phyloP scores from a whole-genome alignment of 1,139 yeast species.

The Yarrowia galli region DNA sequence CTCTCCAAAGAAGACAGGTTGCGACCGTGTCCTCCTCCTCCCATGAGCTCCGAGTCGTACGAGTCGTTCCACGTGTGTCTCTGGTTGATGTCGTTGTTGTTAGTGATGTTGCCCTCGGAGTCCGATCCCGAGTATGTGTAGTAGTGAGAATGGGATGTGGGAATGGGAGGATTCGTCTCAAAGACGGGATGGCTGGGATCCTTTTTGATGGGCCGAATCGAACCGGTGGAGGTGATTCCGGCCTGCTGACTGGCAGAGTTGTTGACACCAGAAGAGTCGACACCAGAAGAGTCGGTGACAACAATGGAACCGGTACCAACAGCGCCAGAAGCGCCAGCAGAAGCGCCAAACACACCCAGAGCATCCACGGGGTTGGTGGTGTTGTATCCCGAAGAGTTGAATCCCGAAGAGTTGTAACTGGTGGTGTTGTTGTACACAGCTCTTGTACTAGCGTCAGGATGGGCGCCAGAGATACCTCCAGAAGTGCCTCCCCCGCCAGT shows the following conservation, averaged over 20 bases:
- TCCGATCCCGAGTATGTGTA: constrained; percentile 18
- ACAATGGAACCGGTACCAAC: neutral
- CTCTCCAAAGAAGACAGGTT: constrained; percentile 9
- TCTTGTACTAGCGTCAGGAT: constrained; percentile 8
- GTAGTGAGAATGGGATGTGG: constrained; percentile 21
- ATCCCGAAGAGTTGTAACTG: neutral
- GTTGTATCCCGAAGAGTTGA: neutral
- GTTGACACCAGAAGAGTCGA: constrained; percentile 1
- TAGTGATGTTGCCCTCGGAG: neutral
- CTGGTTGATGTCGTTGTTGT: neutral
- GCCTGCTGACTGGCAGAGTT: neutral
- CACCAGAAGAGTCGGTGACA: constrained; percentile 2
- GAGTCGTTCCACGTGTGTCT: constrained; percentile 38
- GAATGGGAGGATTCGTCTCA: constrained; percentile 1
- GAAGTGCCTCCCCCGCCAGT: neutral
- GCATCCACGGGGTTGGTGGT: constrained; percentile 16
- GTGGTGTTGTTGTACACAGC: constrained; percentile 4
- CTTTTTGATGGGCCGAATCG: constrained; percentile 31
- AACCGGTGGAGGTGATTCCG: constrained; percentile 18
- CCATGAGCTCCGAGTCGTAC: constrained; percentile 33
- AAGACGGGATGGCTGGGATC: constrained; percentile 27
- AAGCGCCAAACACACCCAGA: constrained; percentile 10
- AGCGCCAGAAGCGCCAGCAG: neutral
- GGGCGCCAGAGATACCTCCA: neutral
- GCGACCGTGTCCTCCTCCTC: constrained; percentile 17